phyloP scores from a whole-genome alignment of 805 yeast genomes.

The Kazachstania africana region DNA sequence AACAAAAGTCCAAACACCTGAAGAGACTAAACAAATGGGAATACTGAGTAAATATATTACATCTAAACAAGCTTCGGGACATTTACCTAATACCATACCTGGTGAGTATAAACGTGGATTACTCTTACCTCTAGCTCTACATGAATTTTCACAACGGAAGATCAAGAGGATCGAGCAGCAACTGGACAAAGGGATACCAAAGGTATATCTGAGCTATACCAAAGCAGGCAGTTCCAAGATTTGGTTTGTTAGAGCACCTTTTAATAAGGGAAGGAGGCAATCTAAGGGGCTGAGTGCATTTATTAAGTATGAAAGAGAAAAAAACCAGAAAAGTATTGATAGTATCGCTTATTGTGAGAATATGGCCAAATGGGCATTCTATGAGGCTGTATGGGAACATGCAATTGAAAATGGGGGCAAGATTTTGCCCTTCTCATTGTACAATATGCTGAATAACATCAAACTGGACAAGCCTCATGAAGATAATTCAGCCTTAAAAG shows the following conservation, averaged over 20 bases:
- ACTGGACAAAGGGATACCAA: conserved; percentile 20
- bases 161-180: conserved; percentile 11
- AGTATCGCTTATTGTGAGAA: conserved; percentile 7
- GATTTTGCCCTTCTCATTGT: too few relatives aligned
- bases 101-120: conserved; percentile 8
- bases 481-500: too few relatives aligned
- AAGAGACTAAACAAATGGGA: conserved; percentile 5
- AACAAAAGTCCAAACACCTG: conserved; percentile 3
- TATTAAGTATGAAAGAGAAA: conserved; percentile 12
- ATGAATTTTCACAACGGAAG: conserved; percentile 10
- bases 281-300: conserved; percentile 15
- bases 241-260: conserved; percentile 23
- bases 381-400: conserved; percentile 25
- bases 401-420: conserved; percentile 6
- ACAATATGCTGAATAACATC: background rate
- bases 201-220: conserved; percentile 12
- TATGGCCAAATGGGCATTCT: conserved; percentile 16
- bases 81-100: conserved; percentile 10
- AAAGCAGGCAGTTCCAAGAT: conserved; percentile 16
- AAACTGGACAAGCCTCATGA: too few relatives aligned
- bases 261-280: conserved; percentile 19
- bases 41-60: conserved; percentile 12
- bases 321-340: conserved; percentile 15
- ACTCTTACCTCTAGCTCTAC: conserved; percentile 20
- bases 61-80: conserved; percentile 5